Percentiles rank a stretch among this genome's conserved stretches.
phyloP scores from a whole-genome alignment of 768 basidiomycete genomes.

The Boletus subparvulus region DNA sequence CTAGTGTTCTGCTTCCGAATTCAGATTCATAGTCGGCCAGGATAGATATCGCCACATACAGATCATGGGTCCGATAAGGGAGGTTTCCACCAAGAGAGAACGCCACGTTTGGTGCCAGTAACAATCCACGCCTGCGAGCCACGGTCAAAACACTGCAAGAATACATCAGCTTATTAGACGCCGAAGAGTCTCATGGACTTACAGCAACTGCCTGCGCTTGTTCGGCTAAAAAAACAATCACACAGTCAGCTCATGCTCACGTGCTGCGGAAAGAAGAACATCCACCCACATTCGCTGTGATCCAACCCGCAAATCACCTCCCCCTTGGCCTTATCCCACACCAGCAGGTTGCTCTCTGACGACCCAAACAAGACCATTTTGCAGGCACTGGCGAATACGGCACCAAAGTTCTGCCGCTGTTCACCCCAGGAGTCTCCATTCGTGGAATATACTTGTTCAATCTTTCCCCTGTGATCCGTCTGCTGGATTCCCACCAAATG shows the following conservation, averaged over 20 bases:
- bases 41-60: conserved; percentile 17
- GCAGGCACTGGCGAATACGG: conserved; percentile 52
- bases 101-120: conserved; percentile 56
- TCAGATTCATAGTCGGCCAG: conserved; percentile 10
- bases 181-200: conserved; percentile 8
- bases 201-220: conserved; percentile 36
- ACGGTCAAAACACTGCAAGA: conserved; percentile 47
- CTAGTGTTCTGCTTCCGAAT: background rate
- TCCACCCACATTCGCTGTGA: conserved; percentile 53
- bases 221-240: conserved; percentile 24
- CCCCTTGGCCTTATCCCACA: conserved; percentile 61
- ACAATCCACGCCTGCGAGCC: conserved; percentile 40
- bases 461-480: conserved; percentile 49
- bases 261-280: background rate
- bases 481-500: conserved; percentile 51
- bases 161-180: conserved; percentile 26
- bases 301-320: conserved; percentile 58
- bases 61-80: conserved; percentile 30
- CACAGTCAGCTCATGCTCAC: conserved; percentile 7
- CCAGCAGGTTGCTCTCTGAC: conserved; percentile 52
- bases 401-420: conserved; percentile 41
- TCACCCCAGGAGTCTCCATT: conserved; percentile 35
- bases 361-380: conserved; percentile 58
- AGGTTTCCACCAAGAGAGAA: conserved; percentile 56
- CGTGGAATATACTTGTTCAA: conserved; percentile 53